Evolutionary conservation across 768 basidiomycete genomes (phyloP).

Genomic region (Xerocomellus chrysenteron): DNA sequence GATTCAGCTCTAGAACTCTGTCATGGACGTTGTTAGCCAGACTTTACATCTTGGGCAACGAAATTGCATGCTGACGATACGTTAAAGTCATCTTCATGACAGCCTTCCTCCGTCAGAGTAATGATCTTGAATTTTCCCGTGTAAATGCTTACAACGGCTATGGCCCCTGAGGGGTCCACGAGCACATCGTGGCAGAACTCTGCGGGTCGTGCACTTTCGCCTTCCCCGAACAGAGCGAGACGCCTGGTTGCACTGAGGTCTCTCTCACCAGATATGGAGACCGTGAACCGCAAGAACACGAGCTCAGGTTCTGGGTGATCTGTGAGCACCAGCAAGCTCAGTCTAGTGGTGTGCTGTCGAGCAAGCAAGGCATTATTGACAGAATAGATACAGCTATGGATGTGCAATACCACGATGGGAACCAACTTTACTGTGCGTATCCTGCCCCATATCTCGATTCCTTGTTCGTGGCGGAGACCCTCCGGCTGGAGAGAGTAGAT

Average conservation of each 20-base stretch:
- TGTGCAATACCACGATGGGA: conserved; percentile 47
- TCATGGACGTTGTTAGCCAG: conserved; percentile 4
- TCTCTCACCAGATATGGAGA: conserved; percentile 32
- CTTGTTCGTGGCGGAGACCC: conserved; percentile 60
- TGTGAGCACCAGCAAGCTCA: conserved; percentile 60
- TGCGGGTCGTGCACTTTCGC: conserved; percentile 45
- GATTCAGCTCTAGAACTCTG: conserved; percentile 65
- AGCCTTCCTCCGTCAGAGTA: conserved; percentile 49
- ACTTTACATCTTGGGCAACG: neutral
- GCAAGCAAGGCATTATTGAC: conserved; percentile 6
- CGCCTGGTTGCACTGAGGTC: conserved; percentile 42
- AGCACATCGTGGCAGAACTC: conserved; percentile 73
- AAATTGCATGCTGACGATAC: conserved; percentile 48
- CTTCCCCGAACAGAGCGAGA: conserved; percentile 55
- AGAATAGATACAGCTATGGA: neutral
- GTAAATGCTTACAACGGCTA: conserved; percentile 67
- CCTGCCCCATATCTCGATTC: conserved; percentile 68
- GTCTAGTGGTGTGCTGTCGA: conserved; percentile 32
- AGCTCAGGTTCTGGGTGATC: conserved; percentile 78
- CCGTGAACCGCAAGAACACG: conserved; percentile 55
- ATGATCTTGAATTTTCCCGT: conserved; percentile 69
- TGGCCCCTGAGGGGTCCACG: conserved; percentile 59
- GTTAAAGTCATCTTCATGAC: conserved; percentile 57
- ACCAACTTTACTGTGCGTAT: conserved; percentile 56
- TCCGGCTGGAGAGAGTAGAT: conserved; percentile 63